Evolutionary conservation across 2,329 filamentous ascomycete genomes (phyloP).

Genomic region (Stemphylium beticola): DNA sequence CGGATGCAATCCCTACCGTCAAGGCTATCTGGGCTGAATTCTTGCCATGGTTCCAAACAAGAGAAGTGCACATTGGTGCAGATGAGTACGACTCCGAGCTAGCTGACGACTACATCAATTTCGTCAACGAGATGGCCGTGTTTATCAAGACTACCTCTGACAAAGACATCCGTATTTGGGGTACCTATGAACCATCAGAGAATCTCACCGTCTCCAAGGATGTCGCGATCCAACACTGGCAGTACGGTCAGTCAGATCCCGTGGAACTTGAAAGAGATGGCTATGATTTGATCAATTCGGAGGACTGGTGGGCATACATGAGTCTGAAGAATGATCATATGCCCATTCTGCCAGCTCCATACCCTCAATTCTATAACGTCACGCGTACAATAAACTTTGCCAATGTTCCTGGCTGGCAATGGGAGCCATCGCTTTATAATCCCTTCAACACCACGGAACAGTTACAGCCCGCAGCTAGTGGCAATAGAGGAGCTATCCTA

Average conservation of each 20-base stretch:
- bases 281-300: slow-evolving; percentile 54
- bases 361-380: slow-evolving; percentile 56
- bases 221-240: slow-evolving; percentile 57
- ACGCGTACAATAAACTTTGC: slow-evolving; percentile 56
- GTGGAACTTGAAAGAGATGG: slow-evolving; percentile 47
- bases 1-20: slow-evolving; percentile 45
- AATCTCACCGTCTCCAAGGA: slow-evolving; percentile 49
- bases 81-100: slow-evolving; percentile 47
- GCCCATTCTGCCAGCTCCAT: slow-evolving; percentile 55
- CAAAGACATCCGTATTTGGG: slow-evolving; percentile 47
- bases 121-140: slow-evolving; percentile 46
- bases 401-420: slow-evolving; percentile 51
- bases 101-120: slow-evolving; percentile 47
- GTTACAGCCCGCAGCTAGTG: slow-evolving; percentile 36
- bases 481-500: slow-evolving; percentile 45
- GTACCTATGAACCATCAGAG: slow-evolving; percentile 54
- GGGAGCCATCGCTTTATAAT: slow-evolving; percentile 56
- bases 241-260: slow-evolving; percentile 57
- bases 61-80: slow-evolving; percentile 48
- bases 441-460: slow-evolving; percentile 52
- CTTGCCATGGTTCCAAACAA: slow-evolving; percentile 48
- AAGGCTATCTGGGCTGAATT: slow-evolving; percentile 49
- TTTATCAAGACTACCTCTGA: slow-evolving; percentile 41
- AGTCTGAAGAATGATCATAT: slow-evolving; percentile 60
- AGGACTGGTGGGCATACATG: slow-evolving; percentile 63